phyloP scores from a whole-genome alignment of 2,329 filamentous ascomycete genomes.

The Leptographium procerum region DNA sequence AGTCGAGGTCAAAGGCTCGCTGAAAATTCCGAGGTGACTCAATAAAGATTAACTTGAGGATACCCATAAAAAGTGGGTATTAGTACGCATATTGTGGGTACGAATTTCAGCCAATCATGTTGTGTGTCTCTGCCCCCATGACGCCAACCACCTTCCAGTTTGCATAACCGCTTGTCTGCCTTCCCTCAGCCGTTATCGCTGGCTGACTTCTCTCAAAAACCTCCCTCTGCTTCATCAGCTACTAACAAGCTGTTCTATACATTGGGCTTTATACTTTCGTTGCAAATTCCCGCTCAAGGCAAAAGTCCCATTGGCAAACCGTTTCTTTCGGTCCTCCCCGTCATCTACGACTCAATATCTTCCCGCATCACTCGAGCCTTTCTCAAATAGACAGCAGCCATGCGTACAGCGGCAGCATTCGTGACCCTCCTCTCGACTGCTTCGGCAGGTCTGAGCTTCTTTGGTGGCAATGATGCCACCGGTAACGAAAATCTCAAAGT shows the following conservation, averaged over 20 bases:
- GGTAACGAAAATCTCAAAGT: slow-evolving; percentile 50
- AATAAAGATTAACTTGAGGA: background rate
- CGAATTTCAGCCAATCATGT: slow-evolving; percentile 3
- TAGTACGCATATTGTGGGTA: background rate
- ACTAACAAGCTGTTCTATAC: background rate
- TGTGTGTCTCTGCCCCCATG: slow-evolving; percentile 4
- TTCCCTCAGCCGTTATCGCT: background rate
- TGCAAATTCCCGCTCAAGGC: background rate
- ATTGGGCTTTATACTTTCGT: background rate
- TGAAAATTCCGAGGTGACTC: background rate
- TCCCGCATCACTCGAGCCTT: background rate
- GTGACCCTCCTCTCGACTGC: slow-evolving; percentile 36
- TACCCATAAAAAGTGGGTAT: background rate
- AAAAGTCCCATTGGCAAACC: background rate
- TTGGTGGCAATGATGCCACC: slow-evolving; percentile 34
- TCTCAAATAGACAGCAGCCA: slow-evolving; percentile 11
- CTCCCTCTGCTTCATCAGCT: background rate
- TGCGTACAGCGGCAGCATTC: slow-evolving; percentile 30
- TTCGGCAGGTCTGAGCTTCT: slow-evolving; percentile 30
- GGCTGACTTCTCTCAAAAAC: background rate
- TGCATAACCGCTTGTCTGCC: background rate
- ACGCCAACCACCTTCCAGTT: slow-evolving; percentile 9
- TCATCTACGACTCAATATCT: background rate
- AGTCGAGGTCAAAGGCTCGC: background rate
- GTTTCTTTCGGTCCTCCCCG: background rate